These are phyloP conservation scores for Sclerotinia sclerotiorum DNA, from an alignment of 2,329 filamentous ascomycete species.

Conservation along the genomic window DNA sequence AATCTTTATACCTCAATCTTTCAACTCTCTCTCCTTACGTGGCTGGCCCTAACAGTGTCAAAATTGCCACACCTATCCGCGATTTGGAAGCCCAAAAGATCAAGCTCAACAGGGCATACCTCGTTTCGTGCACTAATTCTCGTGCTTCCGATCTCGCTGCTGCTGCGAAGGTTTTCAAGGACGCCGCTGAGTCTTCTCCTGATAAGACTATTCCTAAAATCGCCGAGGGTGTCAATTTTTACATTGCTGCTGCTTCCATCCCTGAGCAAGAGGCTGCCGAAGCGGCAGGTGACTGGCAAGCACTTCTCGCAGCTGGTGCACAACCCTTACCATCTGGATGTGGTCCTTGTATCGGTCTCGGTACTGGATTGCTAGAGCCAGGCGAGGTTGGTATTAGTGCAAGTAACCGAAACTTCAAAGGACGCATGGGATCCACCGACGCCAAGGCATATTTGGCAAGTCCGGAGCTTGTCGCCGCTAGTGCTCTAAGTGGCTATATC, in stretches of 20 bases:
- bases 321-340: conserved; percentile 70
- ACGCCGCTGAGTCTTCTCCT: conserved; percentile 61
- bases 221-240: conserved; percentile 75
- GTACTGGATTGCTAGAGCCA: conserved; percentile 71
- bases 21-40: conserved; percentile 82
- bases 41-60: conserved; percentile 87
- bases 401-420: conserved; percentile 87
- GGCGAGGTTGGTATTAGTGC: conserved; percentile 87
- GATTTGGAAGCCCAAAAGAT: conserved; percentile 75
- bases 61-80: conserved; percentile 74
- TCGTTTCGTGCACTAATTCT: conserved; percentile 88
- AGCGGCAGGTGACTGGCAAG: conserved; percentile 81
- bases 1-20: conserved; percentile 77
- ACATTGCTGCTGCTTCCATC: conserved; percentile 82
- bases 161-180: conserved; percentile 81
- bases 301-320: conserved; percentile 77
- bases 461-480: conserved; percentile 89
- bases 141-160: conserved; percentile 77
- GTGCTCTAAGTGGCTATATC: conserved; percentile 71
- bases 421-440: conserved; percentile 78
- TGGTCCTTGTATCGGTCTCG: conserved; percentile 83
- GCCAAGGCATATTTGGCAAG: conserved; percentile 84
- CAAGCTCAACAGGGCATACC: conserved; percentile 77
- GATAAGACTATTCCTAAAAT: conserved; percentile 65
- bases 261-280: conserved; percentile 77